These are phyloP conservation scores for Citropsis articulata DNA, from an alignment of 345 rosid genomes.

Conservation along the genomic window DNA sequence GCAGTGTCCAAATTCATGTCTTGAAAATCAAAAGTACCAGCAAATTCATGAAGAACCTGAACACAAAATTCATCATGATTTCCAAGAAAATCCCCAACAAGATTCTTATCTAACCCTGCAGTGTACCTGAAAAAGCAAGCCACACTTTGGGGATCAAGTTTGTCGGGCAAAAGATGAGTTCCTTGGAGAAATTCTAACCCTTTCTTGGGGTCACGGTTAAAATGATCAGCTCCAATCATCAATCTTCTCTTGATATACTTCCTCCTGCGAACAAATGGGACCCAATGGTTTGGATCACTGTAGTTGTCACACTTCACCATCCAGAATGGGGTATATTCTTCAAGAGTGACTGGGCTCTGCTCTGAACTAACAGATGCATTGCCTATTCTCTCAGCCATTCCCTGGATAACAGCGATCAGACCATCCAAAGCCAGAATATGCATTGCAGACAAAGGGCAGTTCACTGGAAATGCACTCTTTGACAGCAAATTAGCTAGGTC, in stretches of 20 bases:
- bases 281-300: slow-evolving; percentile 83
- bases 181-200: slow-evolving; percentile 99
- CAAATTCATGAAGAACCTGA: slow-evolving; percentile 99
- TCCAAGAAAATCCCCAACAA: slow-evolving; percentile 97
- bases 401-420: slow-evolving; percentile 89
- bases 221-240: slow-evolving; percentile 99
- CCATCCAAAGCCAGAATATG: slow-evolving; percentile 98
- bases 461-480: slow-evolving; percentile 97
- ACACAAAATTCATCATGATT: slow-evolving; percentile 98
- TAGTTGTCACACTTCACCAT: slow-evolving; percentile 90
- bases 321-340: slow-evolving; percentile 97
- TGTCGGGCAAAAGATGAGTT: slow-evolving; percentile 94
- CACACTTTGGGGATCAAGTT: slow-evolving; percentile 99
- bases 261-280: slow-evolving; percentile 83
- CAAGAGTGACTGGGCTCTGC: slow-evolving; percentile 65
- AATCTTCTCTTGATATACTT: slow-evolving; percentile 94
- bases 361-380: slow-evolving; percentile 67
- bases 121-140: slow-evolving; percentile 99
- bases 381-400: slow-evolving; percentile 98
- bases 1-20: slow-evolving; percentile 98
- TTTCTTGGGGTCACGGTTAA: slow-evolving; percentile 98
- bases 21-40: slow-evolving; percentile 96
- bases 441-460: slow-evolving; percentile 94
- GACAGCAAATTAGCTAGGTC: slow-evolving; percentile 92
- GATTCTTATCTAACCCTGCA: slow-evolving; percentile 96